Evolutionary conservation across 805 yeast species (phyloP).

Genomic region (Alloascoidea africana): DNA sequence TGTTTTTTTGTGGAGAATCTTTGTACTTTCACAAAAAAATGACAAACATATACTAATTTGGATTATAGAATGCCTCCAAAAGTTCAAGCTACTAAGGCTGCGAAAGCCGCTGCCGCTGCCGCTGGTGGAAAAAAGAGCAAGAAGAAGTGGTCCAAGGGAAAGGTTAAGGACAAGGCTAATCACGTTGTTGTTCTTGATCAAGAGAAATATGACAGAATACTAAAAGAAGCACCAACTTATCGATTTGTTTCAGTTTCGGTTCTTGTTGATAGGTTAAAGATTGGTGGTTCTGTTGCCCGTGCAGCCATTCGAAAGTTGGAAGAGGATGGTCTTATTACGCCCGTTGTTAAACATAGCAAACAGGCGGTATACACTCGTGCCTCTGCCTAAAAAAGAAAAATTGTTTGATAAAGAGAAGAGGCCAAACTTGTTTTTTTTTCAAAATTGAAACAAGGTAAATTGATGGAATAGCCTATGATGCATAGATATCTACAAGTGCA

Average conservation of each 20-base stretch:
- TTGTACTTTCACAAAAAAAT: no score
- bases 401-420: no score
- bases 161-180: slow-evolving; percentile 99
- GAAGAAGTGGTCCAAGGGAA: slow-evolving; percentile 99
- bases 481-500: no score
- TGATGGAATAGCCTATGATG: no score
- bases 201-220: slow-evolving; percentile 97
- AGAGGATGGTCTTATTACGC: slow-evolving; percentile 86
- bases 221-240: slow-evolving; percentile 98
- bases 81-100: slow-evolving; percentile 98
- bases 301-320: slow-evolving; percentile 94
- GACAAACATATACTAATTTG: no score
- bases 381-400: no score
- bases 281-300: slow-evolving; percentile 98
- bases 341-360: slow-evolving; percentile 88
- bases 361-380: slow-evolving; percentile 71
- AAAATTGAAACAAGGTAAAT: no score
- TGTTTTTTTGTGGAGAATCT: no score
- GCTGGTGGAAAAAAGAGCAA: slow-evolving; percentile 99
- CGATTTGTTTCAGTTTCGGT: slow-evolving; percentile 96
- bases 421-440: no score
- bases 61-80: slow-evolving; percentile 87
- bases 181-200: slow-evolving; percentile 96
- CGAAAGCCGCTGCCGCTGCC: slow-evolving; percentile 99
- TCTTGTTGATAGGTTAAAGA: slow-evolving; percentile 96